A percentile compares a stretch with the other conserved stretches of the same genome.
Evolutionary conservation across 352 stramenopile genomes (phyloP).

Genomic region (Phytopythium chamaehyphon): DNA sequence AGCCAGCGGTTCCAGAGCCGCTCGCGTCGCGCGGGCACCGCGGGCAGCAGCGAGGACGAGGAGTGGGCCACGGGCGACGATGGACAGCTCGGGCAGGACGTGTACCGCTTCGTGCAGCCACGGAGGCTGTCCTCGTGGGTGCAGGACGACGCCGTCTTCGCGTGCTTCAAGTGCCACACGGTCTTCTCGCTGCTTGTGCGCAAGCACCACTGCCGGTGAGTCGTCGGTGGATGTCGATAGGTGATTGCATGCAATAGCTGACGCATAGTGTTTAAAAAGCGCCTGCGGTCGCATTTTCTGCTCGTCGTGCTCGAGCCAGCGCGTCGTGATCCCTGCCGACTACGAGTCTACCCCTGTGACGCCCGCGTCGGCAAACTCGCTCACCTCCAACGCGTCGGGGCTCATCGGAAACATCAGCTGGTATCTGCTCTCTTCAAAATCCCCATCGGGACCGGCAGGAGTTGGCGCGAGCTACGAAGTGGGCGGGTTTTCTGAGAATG

Average conservation of each 20-base stretch:
- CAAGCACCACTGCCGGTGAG: conserved; percentile 78
- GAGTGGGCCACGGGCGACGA: conserved; percentile 55
- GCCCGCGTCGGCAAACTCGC: conserved; percentile 44
- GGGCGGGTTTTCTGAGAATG: conserved; percentile 7
- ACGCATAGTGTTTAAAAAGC: conserved; percentile 10
- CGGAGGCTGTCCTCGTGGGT: conserved; percentile 77
- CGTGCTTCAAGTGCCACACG: conserved; percentile 83
- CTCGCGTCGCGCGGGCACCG: conserved; percentile 6
- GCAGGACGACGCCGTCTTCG: conserved; percentile 81
- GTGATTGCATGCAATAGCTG: background rate
- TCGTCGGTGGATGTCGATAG: background rate
- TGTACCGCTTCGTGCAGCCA: conserved; percentile 84
- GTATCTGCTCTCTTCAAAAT: conserved; percentile 73
- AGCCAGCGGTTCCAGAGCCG: conserved; percentile 6
- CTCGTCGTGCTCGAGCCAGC: conserved; percentile 70
- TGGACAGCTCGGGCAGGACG: conserved; percentile 49
- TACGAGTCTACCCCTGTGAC: conserved; percentile 74
- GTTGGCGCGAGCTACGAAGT: conserved; percentile 5
- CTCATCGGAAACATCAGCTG: conserved; percentile 81
- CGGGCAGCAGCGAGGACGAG: conserved; percentile 46
- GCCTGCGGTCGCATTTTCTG: conserved; percentile 84
- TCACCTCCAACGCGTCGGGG: conserved; percentile 71
- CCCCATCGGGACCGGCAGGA: conserved; percentile 8
- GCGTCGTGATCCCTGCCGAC: conserved; percentile 74
- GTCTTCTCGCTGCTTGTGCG: conserved; percentile 76